A percentile compares a stretch with the other conserved stretches of the same genome.
Conservation (phyloP, 495 filamentous ascomycete genomes). For the Penicillium turbatum region DNA sequence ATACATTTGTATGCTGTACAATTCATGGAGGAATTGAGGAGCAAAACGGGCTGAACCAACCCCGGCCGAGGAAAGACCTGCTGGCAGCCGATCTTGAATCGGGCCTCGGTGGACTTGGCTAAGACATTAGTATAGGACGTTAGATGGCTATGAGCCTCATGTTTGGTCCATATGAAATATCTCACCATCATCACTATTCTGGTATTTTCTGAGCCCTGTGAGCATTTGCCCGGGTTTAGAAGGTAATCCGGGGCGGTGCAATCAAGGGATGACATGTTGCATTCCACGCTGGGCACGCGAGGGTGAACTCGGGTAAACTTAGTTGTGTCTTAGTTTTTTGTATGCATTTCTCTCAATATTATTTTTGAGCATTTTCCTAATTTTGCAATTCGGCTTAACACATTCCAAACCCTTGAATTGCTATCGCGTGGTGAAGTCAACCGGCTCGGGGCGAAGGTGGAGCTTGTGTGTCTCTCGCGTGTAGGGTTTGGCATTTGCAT, state of each 20-base stretch:
- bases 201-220: too few relatives aligned
- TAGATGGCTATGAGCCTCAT: not conserved
- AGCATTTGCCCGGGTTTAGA: slow-evolving; percentile 13
- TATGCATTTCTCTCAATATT: not conserved
- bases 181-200: not conserved
- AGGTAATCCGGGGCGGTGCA: slow-evolving; percentile 22
- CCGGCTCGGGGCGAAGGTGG: slow-evolving; percentile 26
- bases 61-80: not conserved
- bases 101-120: not conserved
- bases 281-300: slow-evolving; percentile 19
- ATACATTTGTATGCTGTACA: not conserved
- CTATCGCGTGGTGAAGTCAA: slow-evolving; percentile 17
- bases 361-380: not conserved
- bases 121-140: not conserved
- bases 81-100: not conserved
- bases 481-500: slow-evolving; percentile 17
- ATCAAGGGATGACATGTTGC: slow-evolving; percentile 30
- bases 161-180: not conserved
- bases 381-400: not conserved
- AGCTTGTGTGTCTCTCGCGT: slow-evolving; percentile 17
- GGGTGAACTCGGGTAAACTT: slow-evolving; percentile 4
- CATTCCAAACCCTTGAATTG: slow-evolving; percentile 5
- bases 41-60: not conserved
- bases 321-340: not conserved
- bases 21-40: not conserved